These are phyloP conservation scores for Curvularia sp. DNA, from an alignment of 2,329 filamentous ascomycete genomes.

Conservation along the genomic window DNA sequence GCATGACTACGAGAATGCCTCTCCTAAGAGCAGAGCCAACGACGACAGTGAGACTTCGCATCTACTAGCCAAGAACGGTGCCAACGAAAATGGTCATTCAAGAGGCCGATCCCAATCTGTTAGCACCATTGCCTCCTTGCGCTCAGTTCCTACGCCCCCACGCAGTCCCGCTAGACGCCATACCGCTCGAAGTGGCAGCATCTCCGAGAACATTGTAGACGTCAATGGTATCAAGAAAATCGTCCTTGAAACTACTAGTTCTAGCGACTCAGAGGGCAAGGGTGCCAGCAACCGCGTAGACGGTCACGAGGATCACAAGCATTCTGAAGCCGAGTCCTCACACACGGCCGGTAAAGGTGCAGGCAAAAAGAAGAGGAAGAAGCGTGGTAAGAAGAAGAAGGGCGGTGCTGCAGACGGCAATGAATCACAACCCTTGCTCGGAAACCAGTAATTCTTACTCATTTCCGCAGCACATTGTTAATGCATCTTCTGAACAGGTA, in stretches of 20 bases:
- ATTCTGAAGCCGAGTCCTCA: conserved; percentile 33
- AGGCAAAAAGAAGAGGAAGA: conserved; percentile 49
- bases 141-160: conserved; percentile 34
- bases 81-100: conserved; percentile 11
- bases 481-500: conserved; percentile 4
- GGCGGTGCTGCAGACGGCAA: conserved; percentile 33
- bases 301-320: conserved; percentile 29
- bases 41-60: conserved; percentile 25
- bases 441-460: conserved; percentile 16
- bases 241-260: conserved; percentile 72
- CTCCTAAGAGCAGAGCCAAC: conserved; percentile 31
- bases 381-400: conserved; percentile 49
- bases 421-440: conserved; percentile 46
- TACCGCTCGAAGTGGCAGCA: conserved; percentile 73
- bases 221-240: conserved; percentile 77
- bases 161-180: conserved; percentile 50
- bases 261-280: conserved; percentile 54
- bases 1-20: conserved; percentile 29
- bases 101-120: conserved; percentile 31
- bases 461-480: conserved; percentile 3
- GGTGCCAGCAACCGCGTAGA: conserved; percentile 27
- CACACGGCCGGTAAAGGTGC: conserved; percentile 32
- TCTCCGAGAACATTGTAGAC: conserved; percentile 80
- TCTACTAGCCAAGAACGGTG: conserved; percentile 28
- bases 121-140: conserved; percentile 47